These are phyloP conservation scores for Pilatotrama ljubarskyi DNA, from an alignment of 768 basidiomycete genomes.

Conservation along the genomic window DNA sequence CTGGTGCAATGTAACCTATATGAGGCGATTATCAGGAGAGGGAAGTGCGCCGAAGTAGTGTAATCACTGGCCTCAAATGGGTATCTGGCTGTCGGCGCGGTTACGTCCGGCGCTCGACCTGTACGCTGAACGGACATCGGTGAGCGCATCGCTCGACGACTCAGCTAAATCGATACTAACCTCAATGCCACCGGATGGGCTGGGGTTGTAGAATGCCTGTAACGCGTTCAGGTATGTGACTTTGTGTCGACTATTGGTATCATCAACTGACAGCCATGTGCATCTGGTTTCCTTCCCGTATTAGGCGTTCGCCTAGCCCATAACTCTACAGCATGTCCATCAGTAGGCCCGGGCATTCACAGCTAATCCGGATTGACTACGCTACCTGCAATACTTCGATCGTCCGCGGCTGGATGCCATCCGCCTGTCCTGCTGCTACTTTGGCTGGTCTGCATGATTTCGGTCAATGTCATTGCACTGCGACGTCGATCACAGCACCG, in stretches of 20 bases:
- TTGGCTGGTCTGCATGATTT: slow-evolving; percentile 33
- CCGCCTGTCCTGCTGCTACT: slow-evolving; percentile 53
- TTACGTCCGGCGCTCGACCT: slow-evolving; percentile 63
- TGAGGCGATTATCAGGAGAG: background rate
- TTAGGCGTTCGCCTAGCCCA: slow-evolving; percentile 65
- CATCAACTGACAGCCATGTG: slow-evolving; percentile 67
- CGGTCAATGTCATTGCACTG: slow-evolving; percentile 19
- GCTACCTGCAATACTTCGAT: slow-evolving; percentile 51
- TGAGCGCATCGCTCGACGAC: background rate
- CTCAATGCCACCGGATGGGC: slow-evolving; percentile 59
- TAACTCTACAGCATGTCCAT: slow-evolving; percentile 55
- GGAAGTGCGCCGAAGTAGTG: background rate
- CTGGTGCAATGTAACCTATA: slow-evolving; percentile 61
- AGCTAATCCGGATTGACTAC: too few species aligned
- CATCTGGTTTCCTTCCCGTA: slow-evolving; percentile 70
- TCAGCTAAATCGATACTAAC: slow-evolving; percentile 32
- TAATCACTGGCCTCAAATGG: slow-evolving; percentile 61
- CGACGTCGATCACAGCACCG: background rate
- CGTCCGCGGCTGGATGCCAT: slow-evolving; percentile 58
- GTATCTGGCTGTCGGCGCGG: slow-evolving; percentile 64
- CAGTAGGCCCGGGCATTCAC: background rate
- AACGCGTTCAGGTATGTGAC: background rate
- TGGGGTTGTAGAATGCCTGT: slow-evolving; percentile 79
- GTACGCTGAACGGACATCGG: slow-evolving; percentile 46
- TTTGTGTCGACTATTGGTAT: too few species aligned